These are phyloP conservation scores for Ganoderma lingzhi DNA, from an alignment of 1,284 basidiomycete species.

Conservation along the genomic window DNA sequence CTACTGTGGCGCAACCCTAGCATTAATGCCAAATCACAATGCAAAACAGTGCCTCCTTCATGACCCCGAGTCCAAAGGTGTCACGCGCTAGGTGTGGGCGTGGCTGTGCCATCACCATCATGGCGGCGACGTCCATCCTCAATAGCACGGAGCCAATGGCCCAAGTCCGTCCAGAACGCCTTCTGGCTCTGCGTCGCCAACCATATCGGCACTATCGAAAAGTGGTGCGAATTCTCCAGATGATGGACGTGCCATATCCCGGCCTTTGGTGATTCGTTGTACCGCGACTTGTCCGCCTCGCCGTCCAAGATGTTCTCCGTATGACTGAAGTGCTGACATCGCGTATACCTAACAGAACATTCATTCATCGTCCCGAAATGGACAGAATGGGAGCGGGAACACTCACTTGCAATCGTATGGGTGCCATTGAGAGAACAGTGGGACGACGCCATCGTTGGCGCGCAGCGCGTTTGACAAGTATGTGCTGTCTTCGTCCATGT, in stretches of 20 bases:
- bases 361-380: neutral
- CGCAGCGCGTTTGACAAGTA: conserved; percentile 26
- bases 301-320: conserved; percentile 16
- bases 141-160: conserved; percentile 44
- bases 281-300: conserved; percentile 14
- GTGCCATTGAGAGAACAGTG: conserved; percentile 63
- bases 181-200: conserved; percentile 45
- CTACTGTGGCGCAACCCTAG: neutral
- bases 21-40: neutral
- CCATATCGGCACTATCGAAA: conserved; percentile 54
- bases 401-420: conserved; percentile 53
- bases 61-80: neutral
- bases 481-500: conserved; percentile 16
- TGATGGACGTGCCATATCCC: conserved; percentile 55
- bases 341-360: conserved; percentile 29
- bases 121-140: conserved; percentile 11
- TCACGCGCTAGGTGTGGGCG: neutral
- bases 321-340: conserved; percentile 35
- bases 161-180: conserved; percentile 50
- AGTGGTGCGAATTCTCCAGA: conserved; percentile 47
- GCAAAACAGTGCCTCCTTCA: neutral
- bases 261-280: conserved; percentile 34
- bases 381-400: neutral
- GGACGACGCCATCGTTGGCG: conserved; percentile 59
- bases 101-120: neutral